Evolutionary conservation across 2,329 filamentous ascomycete genomes (phyloP).

Genomic region (Myriangium duriaei): DNA sequence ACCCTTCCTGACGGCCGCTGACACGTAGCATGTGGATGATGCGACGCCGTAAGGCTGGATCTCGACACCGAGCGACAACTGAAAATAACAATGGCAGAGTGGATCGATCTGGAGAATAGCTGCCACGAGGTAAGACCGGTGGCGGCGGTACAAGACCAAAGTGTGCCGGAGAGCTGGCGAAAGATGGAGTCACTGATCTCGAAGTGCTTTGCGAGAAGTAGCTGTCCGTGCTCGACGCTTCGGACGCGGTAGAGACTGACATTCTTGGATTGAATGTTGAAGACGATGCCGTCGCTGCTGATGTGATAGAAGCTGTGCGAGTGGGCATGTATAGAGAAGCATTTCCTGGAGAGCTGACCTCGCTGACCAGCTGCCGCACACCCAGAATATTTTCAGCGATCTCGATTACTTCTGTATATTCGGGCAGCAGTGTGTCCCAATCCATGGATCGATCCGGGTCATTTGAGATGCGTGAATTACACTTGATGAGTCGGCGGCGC

Average conservation of each 20-base stretch:
- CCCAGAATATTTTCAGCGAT: neutral
- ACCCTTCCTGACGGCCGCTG: constrained; percentile 4
- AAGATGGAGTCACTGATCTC: no score
- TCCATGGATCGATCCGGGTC: neutral
- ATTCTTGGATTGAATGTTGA: no score
- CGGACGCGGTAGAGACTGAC: no score
- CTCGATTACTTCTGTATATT: neutral
- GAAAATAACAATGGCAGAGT: constrained; percentile 4
- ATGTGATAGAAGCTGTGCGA: no score
- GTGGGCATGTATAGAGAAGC: no score
- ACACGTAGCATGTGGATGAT: constrained; percentile 6
- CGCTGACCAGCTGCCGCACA: no score
- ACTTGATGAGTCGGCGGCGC: neutral
- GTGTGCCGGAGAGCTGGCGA: no score
- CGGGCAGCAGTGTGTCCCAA: neutral
- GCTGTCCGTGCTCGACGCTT: no score
- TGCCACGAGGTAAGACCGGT: constrained; percentile 1
- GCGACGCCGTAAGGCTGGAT: constrained; percentile 1
- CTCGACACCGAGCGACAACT: neutral
- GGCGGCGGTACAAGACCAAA: constrained; percentile 1
- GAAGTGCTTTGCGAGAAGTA: no score
- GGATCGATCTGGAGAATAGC: constrained; percentile 1
- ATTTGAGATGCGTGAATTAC: neutral
- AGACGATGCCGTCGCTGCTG: no score
- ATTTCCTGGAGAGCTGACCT: no score